phyloP scores from a whole-genome alignment of 208 protist genomes.

The Leishmania gerbilli region DNA sequence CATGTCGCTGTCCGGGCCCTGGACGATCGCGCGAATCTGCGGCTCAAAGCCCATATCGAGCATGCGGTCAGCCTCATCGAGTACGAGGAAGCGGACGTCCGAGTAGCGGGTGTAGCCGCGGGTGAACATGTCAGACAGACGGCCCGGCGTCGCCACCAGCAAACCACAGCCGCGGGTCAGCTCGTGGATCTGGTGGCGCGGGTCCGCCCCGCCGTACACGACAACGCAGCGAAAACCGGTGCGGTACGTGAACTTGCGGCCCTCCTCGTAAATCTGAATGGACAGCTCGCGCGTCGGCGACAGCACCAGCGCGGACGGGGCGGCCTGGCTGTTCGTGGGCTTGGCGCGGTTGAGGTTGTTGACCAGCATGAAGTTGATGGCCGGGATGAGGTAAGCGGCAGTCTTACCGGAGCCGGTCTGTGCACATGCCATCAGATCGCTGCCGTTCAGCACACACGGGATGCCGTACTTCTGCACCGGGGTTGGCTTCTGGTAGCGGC shows the following conservation, averaged over 20 bases:
- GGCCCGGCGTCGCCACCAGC: constrained; percentile 92
- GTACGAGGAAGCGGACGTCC: constrained; percentile 94
- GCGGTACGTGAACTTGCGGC: constrained; percentile 96
- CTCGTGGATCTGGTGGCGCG: constrained; percentile 95
- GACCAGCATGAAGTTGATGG: constrained; percentile 91
- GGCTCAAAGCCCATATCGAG: constrained; percentile 99
- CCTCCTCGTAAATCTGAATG: constrained; percentile 98
- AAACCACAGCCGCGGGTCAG: constrained; percentile 96
- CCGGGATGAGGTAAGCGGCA: constrained; percentile 98
- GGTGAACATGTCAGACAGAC: constrained; percentile 87
- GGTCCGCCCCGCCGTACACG: constrained; percentile 98
- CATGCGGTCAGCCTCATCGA: constrained; percentile 99
- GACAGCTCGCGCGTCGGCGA: constrained; percentile 98
- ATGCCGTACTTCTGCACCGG: constrained; percentile 99
- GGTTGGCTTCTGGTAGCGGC: constrained; percentile 97
- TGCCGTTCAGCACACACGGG: constrained; percentile 90
- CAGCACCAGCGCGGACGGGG: constrained; percentile 94
- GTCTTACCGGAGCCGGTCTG: constrained; percentile 99
- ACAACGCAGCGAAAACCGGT: constrained; percentile 94
- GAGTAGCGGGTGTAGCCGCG: constrained; percentile 88
- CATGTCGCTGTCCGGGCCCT: constrained; percentile 95
- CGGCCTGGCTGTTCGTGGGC: constrained; percentile 56
- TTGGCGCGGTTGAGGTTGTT: constrained; percentile 66
- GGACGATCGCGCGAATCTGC: constrained; percentile 98
- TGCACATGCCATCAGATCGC: constrained; percentile 99